Percentiles rank a stretch among this genome's conserved stretches.
phyloP scores from a whole-genome alignment of 805 yeast genomes.

The Candida railenensis region DNA sequence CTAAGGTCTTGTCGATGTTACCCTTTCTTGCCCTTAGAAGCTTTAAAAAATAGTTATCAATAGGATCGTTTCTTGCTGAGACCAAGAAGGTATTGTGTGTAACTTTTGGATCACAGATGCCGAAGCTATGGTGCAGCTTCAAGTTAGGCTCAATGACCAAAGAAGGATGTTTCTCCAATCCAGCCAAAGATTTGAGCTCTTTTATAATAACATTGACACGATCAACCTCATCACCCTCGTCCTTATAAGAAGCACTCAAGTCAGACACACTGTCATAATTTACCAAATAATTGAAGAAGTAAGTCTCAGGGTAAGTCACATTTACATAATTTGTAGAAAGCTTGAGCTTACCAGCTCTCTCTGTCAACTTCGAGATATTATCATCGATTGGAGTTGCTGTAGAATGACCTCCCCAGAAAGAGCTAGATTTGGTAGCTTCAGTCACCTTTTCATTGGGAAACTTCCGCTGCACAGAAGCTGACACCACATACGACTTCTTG shows the following conservation, averaged over 20 bases:
- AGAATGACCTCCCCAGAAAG: background rate
- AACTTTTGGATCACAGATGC: constrained; percentile 51
- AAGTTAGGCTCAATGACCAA: background rate
- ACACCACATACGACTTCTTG: background rate
- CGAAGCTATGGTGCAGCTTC: constrained; percentile 47
- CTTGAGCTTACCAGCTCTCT: background rate
- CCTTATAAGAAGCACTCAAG: background rate
- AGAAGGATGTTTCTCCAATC: background rate
- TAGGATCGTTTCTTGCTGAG: constrained; percentile 55
- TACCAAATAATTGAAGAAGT: background rate
- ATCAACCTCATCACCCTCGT: background rate
- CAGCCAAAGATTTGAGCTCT: background rate
- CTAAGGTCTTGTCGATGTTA: constrained; percentile 60
- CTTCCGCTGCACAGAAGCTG: background rate
- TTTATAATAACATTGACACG: background rate
- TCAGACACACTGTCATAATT: background rate
- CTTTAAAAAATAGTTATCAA: constrained; percentile 70
- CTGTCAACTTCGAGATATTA: too few species aligned
- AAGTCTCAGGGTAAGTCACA: background rate
- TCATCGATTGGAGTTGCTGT: background rate
- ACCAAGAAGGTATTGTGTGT: constrained; percentile 41
- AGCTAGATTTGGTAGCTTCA: background rate
- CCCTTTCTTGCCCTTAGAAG: constrained; percentile 80
- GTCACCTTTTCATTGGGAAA: background rate
- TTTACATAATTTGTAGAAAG: background rate